Conservation (phyloP, 1,284 basidiomycete genomes). For the Boletellus sp. region DNA sequence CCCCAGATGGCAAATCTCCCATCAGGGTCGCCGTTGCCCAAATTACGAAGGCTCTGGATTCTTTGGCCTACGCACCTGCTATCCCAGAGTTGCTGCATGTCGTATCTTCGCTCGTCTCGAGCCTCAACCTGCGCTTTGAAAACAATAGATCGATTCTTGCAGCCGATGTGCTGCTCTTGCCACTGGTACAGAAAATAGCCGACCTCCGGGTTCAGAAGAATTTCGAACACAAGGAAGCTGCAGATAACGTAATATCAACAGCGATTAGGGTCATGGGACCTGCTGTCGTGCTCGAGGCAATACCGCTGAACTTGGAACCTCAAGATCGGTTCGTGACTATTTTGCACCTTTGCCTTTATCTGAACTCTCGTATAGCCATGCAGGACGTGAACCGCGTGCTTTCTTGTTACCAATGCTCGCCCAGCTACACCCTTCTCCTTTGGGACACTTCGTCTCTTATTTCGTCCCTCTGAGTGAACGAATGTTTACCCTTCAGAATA, state of each 20-base stretch:
- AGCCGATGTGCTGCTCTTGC: conserved; percentile 70
- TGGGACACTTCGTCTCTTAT: conserved; percentile 84
- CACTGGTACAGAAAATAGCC: conserved; percentile 73
- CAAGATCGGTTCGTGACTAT: conserved; percentile 58
- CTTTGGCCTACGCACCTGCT: conserved; percentile 63
- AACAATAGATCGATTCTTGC: conserved; percentile 48
- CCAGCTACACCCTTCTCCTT: conserved; percentile 76
- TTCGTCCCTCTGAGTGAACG: conserved; percentile 93
- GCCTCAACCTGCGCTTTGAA: conserved; percentile 40
- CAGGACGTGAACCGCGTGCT: conserved; percentile 72
- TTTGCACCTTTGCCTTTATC: background rate
- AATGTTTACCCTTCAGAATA: conserved; percentile 85
- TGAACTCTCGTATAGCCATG: conserved; percentile 43
- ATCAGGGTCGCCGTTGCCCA: conserved; percentile 64
- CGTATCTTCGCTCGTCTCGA: conserved; percentile 51
- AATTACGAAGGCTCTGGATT: conserved; percentile 63
- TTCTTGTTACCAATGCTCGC: conserved; percentile 90
- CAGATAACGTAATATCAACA: conserved; percentile 76
- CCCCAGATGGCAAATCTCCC: conserved; percentile 43
- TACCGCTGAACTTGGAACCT: conserved; percentile 88
- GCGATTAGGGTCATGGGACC: conserved; percentile 90
- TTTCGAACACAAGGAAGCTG: conserved; percentile 90
- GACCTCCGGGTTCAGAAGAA: conserved; percentile 74
- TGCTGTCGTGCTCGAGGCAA: conserved; percentile 64
- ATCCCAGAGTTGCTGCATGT: conserved; percentile 72